Evolutionary conservation across 2,329 filamentous ascomycete genomes (phyloP), one percentile per base, ranked within the genome.

Genomic region (Talaromyces sp.): DNA sequence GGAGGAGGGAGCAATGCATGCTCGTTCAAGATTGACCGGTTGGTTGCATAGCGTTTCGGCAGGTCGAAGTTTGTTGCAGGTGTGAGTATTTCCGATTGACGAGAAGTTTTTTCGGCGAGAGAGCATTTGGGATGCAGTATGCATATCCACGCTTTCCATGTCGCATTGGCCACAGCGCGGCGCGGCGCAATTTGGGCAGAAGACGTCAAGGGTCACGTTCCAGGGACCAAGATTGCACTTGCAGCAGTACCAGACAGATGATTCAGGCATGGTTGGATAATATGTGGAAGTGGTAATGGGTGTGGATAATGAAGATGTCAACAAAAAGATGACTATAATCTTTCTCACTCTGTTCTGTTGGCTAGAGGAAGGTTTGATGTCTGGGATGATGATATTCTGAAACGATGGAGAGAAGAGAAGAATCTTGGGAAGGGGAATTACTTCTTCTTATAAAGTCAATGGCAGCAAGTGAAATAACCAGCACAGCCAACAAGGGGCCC

Each of bases 211-310:
- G 6, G 50, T 61, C 3, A 65, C 51, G 50, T 68, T 67, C 67
- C 71, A 69, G 60, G 74, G 74, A 30, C 74, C 74, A 56, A 69
- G 70, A 34, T 61, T 58, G 65, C 74, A 76, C 5, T 63, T 51
- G 55, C 73, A 75, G 64, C 74, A 76, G 61, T 70, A 71, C 74
- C 74, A 76, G 28, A 70, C 57, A 12, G 63, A 27, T 14, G 34
- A 31, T 16, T 23, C 23, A 18, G 61, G 61, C 61, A 63, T 63
- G 57, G 47, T 27, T 28, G n/a, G 50, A 53, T 16, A 53, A 23
- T 34, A 44, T 54, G 53, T 42, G 58, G 51, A 31, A 31, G 34
- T 54, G 18, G 57, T 31, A n/a, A 9, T 27, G 14, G 9, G 10
- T 30, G 23, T 42, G 31, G 33, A 56, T 40, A 42, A n/a, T 51